These are phyloP conservation scores for Venustampulla echinocandica DNA, from an alignment of 495 filamentous ascomycete genomes.

Conservation along the genomic window DNA sequence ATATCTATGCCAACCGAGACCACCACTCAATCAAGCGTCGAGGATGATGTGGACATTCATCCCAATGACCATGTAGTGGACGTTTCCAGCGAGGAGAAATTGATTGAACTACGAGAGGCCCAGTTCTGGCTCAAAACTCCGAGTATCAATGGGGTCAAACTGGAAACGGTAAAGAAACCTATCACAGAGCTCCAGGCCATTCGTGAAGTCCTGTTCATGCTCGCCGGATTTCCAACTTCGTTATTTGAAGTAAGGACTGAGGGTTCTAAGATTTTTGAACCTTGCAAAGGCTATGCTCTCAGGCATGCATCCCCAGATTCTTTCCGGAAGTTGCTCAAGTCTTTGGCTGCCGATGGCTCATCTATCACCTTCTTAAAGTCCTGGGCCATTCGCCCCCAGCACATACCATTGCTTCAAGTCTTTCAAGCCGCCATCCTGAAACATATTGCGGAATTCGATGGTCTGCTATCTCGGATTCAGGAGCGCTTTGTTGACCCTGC, in stretches of 20 bases:
- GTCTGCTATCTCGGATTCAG: constrained; percentile 36
- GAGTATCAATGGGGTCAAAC: constrained; percentile 16
- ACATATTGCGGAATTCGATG: constrained; percentile 36
- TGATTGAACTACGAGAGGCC: constrained; percentile 44
- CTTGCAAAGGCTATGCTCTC: constrained; percentile 22
- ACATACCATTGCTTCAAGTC: constrained; percentile 39
- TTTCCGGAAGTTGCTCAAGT: constrained; percentile 22
- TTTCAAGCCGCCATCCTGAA: constrained; percentile 37
- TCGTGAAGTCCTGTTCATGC: constrained; percentile 77
- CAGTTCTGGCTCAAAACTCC: constrained; percentile 53
- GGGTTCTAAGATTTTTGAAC: constrained; percentile 7
- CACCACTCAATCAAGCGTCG: constrained; percentile 25
- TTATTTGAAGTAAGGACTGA: constrained; percentile 44
- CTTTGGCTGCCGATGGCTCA: constrained; percentile 28
- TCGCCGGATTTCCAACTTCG: constrained; percentile 67
- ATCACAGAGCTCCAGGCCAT: constrained; percentile 67
- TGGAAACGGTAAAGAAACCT: constrained; percentile 29
- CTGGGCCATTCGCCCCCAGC: constrained; percentile 24
- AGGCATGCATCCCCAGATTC: constrained; percentile 25
- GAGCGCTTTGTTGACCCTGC: constrained; percentile 32
- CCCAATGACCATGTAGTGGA: constrained; percentile 30
- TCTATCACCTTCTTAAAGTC: constrained; percentile 9
- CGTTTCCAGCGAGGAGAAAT: constrained; percentile 30
- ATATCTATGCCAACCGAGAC: constrained; percentile 9
- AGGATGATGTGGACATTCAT: constrained; percentile 29